These are phyloP conservation scores for Talaromyces amestolkiae DNA, from an alignment of 2,329 filamentous ascomycete genomes.

Conservation along the genomic window DNA sequence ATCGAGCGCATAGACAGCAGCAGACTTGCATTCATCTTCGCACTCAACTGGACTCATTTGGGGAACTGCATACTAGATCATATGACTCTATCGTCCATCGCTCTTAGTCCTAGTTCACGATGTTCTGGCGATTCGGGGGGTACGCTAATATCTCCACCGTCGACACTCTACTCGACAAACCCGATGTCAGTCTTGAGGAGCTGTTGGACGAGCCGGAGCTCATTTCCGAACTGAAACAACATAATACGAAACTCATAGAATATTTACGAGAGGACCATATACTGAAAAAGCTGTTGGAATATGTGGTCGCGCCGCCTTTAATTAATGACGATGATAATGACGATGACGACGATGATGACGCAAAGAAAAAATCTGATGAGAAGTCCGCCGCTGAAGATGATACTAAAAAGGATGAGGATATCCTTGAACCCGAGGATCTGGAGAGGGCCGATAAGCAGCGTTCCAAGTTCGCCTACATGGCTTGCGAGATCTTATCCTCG, in stretches of 20 bases:
- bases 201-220: slow-evolving; percentile 93
- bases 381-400: slow-evolving; percentile 39
- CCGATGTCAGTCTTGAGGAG: slow-evolving; percentile 90
- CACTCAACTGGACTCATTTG: slow-evolving; percentile 4
- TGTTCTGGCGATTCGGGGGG: slow-evolving; percentile 99
- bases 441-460: slow-evolving; percentile 87
- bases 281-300: slow-evolving; percentile 80
- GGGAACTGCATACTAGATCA: not conserved
- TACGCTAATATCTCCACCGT: slow-evolving; percentile 97
- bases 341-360: slow-evolving; percentile 52
- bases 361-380: slow-evolving; percentile 31
- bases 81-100: slow-evolving; percentile 35
- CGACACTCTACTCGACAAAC: slow-evolving; percentile 94
- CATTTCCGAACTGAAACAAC: slow-evolving; percentile 96
- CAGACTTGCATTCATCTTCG: slow-evolving; percentile 4
- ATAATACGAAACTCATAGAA: slow-evolving; percentile 96
- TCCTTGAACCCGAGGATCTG: slow-evolving; percentile 42
- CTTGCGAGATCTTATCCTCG: slow-evolving; percentile 88
- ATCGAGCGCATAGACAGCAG: slow-evolving; percentile 17
- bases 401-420: slow-evolving; percentile 30
- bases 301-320: slow-evolving; percentile 74
- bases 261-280: slow-evolving; percentile 86
- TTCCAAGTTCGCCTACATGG: slow-evolving; percentile 88
- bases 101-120: slow-evolving; percentile 55
- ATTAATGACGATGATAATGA: slow-evolving; percentile 54